Conservation (phyloP, 2,329 filamentous ascomycete species). For the Ceratocystiopsis sp. region DNA sequence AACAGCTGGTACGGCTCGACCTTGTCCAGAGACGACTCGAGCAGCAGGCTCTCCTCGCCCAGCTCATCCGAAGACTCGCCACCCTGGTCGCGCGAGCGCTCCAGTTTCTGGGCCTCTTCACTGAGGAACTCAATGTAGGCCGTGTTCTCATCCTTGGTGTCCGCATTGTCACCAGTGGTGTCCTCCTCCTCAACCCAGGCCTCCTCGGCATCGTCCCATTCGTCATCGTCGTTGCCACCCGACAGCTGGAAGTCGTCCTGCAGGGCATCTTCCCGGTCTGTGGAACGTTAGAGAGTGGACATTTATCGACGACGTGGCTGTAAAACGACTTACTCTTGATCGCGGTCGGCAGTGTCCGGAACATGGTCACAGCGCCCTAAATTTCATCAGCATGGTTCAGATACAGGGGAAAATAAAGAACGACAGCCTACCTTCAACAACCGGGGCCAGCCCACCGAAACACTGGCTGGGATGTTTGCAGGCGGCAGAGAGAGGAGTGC, state of each 20-base stretch:
- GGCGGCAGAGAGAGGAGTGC: constrained; percentile 64
- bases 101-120: constrained; percentile 81
- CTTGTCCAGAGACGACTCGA: constrained; percentile 88
- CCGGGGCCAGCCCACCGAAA: constrained; percentile 88
- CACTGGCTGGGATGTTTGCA: constrained; percentile 74
- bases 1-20: constrained; percentile 89
- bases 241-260: constrained; percentile 71
- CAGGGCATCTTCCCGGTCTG: constrained; percentile 78
- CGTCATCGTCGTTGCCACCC: constrained; percentile 53
- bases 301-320: not conserved
- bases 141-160: constrained; percentile 76
- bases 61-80: constrained; percentile 73
- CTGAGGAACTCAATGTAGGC: constrained; percentile 94
- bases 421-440: constrained; percentile 42
- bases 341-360: constrained; percentile 77
- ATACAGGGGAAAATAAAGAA: not conserved
- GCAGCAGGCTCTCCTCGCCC: constrained; percentile 76
- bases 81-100: constrained; percentile 43
- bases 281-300: not conserved
- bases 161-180: constrained; percentile 19
- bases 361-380: constrained; percentile 67
- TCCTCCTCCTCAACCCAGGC: constrained; percentile 64
- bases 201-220: constrained; percentile 67
- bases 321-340: constrained; percentile 50
- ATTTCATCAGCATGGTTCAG: constrained; percentile 2